phyloP scores from a whole-genome alignment of 441 rosid genomes.

The Pelargonium hybrid region DNA sequence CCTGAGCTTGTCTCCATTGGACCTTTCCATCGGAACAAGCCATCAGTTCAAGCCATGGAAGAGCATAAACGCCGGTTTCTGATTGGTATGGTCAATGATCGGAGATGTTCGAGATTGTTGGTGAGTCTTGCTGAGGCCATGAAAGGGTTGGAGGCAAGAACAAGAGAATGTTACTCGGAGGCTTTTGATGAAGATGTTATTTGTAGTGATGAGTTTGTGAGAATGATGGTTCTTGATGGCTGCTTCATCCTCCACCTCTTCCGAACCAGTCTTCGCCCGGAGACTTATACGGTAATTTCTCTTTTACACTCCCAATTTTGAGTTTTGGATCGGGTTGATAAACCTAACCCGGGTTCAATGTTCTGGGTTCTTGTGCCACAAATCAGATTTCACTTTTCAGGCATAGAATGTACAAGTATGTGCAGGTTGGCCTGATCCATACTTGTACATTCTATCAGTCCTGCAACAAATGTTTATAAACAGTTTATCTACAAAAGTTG shows the following conservation, averaged over 20 bases:
- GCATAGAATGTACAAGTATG: no score
- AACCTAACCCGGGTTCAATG: no score
- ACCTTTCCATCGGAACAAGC: neutral
- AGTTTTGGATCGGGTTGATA: no score
- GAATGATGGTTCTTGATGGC: neutral
- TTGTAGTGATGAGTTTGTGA: neutral
- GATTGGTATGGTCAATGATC: neutral
- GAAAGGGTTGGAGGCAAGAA: neutral
- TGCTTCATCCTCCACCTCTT: neutral
- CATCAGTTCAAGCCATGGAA: neutral
- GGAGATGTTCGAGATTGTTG: neutral
- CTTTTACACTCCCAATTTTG: no score
- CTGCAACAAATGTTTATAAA: no score
- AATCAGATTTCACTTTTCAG: no score
- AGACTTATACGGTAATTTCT: neutral
- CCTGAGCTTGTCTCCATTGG: neutral
- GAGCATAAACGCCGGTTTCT: neutral
- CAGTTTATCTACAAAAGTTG: no score
- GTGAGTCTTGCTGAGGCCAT: neutral
- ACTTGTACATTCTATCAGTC: no score
- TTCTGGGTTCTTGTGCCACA: no score
- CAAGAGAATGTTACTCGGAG: neutral
- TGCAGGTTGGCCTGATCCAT: no score
- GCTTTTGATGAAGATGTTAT: neutral
- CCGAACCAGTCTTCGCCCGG: neutral